Evolutionary conservation across 225 moss, liverwort and hornwort genomes (phyloP).

Genomic region (Climacium dendroides): DNA sequence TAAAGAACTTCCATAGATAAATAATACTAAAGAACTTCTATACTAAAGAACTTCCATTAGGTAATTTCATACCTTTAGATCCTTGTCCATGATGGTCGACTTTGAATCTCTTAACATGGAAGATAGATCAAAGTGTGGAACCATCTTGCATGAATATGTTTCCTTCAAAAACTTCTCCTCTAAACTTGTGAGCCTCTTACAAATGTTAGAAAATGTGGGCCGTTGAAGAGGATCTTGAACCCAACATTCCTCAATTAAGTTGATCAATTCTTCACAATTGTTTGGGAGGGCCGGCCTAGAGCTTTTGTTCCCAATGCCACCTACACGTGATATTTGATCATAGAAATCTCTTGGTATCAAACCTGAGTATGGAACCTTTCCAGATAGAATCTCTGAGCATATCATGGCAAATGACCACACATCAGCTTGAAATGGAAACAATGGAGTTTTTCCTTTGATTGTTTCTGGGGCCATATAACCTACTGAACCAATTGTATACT

Average conservation of each 20-base stretch:
- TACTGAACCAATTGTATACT: not conserved
- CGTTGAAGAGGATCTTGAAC: not conserved
- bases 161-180: too few relatives aligned
- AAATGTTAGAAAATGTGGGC: not conserved
- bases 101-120: rapidly evolving
- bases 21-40: too few relatives aligned
- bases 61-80: not conserved
- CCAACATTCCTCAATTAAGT: not conserved
- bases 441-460: rapidly evolving
- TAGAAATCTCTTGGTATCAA: rapidly evolving
- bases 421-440: not conserved
- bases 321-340: not conserved
- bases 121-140: not conserved
- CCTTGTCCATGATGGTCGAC: rapidly evolving
- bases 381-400: too few relatives aligned
- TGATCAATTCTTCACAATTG: not conserved
- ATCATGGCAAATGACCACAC: not conserved
- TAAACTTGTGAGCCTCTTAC: not conserved
- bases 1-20: too few relatives aligned
- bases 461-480: not conserved
- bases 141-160: not conserved
- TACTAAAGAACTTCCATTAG: rapidly evolving
- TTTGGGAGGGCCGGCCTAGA: not conserved
- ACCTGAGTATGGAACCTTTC: not conserved
- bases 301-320: not conserved